Conservation (phyloP, 345 rosid species). For the Noccaea bulbosa region DNA sequence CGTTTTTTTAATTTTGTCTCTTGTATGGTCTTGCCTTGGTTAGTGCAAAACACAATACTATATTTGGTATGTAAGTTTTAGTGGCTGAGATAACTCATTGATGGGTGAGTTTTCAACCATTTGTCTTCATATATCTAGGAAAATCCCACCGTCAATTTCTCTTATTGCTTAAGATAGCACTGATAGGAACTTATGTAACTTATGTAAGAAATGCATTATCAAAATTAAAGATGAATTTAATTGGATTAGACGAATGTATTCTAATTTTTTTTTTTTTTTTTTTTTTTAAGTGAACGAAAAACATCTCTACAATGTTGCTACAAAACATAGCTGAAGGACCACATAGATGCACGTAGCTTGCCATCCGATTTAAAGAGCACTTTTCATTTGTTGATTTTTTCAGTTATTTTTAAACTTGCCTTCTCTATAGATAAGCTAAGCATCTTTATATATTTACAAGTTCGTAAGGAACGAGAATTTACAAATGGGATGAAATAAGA, state of each 20-base stretch:
- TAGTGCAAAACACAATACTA: conserved; percentile 36
- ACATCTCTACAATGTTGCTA: background rate
- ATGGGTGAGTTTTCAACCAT: conserved; percentile 35
- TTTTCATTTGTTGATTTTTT: no score
- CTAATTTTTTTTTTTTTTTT: no score
- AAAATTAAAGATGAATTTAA: background rate
- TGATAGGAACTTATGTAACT: background rate
- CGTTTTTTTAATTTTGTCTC: conserved; percentile 12
- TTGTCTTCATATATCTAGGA: conserved; percentile 32
- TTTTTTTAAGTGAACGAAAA: no score
- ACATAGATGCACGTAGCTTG: no score
- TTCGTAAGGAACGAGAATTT: no score
- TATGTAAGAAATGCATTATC: background rate
- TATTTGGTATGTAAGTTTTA: conserved; percentile 34
- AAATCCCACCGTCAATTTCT: conserved; percentile 24
- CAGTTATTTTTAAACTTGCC: no score
- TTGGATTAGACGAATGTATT: no score
- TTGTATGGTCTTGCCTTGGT: conserved; percentile 38
- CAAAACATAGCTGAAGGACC: background rate
- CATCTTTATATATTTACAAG: no score
- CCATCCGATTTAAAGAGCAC: no score
- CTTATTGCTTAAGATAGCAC: background rate
- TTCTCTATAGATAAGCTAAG: no score
- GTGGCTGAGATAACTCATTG: conserved; percentile 39
- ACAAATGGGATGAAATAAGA: no score